Conservation (phyloP, 2,329 filamentous ascomycete genomes). For the Fusarium protoensiforme region DNA sequence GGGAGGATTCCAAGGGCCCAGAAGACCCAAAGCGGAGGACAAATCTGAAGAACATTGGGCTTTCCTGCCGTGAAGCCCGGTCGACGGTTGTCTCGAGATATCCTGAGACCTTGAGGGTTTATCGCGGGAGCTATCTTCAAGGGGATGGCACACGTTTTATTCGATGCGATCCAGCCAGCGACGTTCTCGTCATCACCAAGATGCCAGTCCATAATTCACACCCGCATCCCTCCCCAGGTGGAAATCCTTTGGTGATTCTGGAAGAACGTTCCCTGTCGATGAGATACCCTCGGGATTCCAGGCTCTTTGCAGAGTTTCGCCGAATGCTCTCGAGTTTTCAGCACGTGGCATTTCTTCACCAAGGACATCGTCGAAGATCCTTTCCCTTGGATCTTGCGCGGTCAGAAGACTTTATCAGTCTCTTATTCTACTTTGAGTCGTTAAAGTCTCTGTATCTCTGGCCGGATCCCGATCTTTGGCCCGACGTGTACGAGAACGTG, state of each 20-base stretch:
- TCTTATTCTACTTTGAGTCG: conserved; percentile 3
- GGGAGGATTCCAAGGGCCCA: not conserved
- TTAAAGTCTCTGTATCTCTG: not conserved
- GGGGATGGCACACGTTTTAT: not conserved
- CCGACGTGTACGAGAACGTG: not conserved
- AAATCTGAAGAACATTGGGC: not conserved
- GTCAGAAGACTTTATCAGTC: not conserved
- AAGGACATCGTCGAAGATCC: not conserved
- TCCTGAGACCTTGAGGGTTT: not conserved
- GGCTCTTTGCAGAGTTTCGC: not conserved
- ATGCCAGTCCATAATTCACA: not conserved
- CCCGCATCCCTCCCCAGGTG: not conserved
- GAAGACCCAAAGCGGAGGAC: not conserved
- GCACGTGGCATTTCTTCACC: not conserved
- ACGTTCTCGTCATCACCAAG: not conserved
- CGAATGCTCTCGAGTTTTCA: not conserved
- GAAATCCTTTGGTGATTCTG: not conserved
- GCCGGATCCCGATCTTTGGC: not conserved
- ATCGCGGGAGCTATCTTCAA: not conserved
- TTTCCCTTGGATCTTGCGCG: not conserved
- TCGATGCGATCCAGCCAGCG: not conserved
- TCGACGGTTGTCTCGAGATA: not conserved
- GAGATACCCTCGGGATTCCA: not conserved
- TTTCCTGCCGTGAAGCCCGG: not conserved
- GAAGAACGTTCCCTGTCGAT: not conserved